A percentile compares a stretch with the other conserved stretches of the same genome.
Conservation (phyloP, 495 filamentous ascomycete genomes). For the Podospora pseudopauciseta region DNA sequence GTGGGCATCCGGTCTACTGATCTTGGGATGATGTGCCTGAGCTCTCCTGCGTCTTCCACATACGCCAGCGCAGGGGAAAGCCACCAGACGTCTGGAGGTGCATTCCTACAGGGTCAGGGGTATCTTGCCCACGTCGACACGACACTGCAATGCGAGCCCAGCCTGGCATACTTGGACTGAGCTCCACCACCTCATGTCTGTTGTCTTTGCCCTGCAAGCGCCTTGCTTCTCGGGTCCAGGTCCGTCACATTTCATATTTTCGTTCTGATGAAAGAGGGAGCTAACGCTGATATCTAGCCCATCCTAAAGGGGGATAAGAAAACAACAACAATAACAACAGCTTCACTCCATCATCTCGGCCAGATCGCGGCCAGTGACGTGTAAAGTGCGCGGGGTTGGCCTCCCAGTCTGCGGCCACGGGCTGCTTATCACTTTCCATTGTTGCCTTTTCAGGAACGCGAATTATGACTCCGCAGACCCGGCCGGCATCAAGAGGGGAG, state of each 20-base stretch:
- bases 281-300: not conserved
- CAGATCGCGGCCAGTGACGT: slow-evolving; percentile 28
- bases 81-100: not conserved
- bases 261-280: not conserved
- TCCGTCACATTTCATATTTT: slow-evolving; percentile 1
- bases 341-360: slow-evolving; percentile 8
- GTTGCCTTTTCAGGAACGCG: slow-evolving; percentile 15
- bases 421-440: slow-evolving; percentile 20
- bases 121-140: not conserved
- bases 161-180: not conserved
- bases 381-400: slow-evolving; percentile 28
- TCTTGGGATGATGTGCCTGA: not conserved
- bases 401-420: slow-evolving; percentile 27
- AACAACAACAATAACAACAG: slow-evolving; percentile 1
- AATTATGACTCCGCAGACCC: not conserved
- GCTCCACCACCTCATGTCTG: not conserved
- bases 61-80: slow-evolving; percentile 10
- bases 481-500: not conserved
- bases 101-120: not conserved
- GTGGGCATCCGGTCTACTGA: not conserved
- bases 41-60: not conserved
- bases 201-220: slow-evolving; percentile 8
- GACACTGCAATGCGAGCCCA: not conserved
- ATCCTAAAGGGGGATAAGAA: not conserved
- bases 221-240: slow-evolving; percentile 6